Conservation (phyloP, 225 moss, liverwort and hornwort genomes). For the Rhytidiadelphus loreus region DNA sequence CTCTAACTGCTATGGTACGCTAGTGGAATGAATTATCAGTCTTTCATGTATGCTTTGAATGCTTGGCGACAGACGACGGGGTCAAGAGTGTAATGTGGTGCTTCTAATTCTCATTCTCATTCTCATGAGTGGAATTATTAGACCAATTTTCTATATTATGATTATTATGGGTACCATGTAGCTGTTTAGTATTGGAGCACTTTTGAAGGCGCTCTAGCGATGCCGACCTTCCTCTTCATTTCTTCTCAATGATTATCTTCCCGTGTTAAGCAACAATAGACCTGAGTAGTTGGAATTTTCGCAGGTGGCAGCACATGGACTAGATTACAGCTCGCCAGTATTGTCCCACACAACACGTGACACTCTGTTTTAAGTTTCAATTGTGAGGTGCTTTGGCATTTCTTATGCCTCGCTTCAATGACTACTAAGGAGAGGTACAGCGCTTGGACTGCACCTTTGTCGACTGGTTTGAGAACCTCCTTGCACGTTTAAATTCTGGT, state of each 20-base stretch:
- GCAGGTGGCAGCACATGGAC: slow-evolving; percentile 96
- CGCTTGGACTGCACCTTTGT: neutral
- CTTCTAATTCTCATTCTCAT: neutral
- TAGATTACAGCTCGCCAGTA: slow-evolving; percentile 94
- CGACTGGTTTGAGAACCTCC: neutral
- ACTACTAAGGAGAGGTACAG: slow-evolving; percentile 5
- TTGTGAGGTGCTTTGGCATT: neutral
- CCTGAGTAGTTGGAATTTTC: slow-evolving; percentile 1
- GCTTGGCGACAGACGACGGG: neutral
- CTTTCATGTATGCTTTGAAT: neutral
- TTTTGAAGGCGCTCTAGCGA: neutral
- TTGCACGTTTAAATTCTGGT: neutral
- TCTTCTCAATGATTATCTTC: neutral
- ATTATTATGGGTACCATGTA: neutral
- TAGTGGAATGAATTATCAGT: neutral
- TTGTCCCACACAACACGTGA: slow-evolving; percentile 65
- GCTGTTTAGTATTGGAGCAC: neutral
- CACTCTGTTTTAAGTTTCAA: slow-evolving; percentile 28
- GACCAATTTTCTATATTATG: neutral
- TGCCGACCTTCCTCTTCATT: neutral
- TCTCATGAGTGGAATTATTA: neutral
- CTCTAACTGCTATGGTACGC: slow-evolving; percentile 82
- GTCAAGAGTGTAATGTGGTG: neutral
- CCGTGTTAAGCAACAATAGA: neutral
- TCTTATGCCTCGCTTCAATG: neutral